Conservation (phyloP, 805 yeast genomes). For the Cephaloascus fragrans region DNA sequence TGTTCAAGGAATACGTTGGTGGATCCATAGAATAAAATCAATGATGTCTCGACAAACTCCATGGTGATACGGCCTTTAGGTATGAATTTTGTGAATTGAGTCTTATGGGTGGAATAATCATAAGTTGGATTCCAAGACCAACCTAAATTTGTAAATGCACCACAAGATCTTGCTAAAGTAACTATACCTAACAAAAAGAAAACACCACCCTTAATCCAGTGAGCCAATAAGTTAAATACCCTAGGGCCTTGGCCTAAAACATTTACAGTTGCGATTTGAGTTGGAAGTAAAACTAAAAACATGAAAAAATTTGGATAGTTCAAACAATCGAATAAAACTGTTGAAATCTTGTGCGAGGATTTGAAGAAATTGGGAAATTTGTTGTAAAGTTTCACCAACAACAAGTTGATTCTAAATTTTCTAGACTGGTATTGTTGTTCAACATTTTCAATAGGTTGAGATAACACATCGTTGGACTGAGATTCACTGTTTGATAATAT, state of each 20-base stretch:
- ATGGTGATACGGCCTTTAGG: conserved; percentile 50
- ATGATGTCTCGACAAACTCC: conserved; percentile 75
- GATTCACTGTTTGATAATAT: conserved; percentile 4
- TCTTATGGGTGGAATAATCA: conserved; percentile 5
- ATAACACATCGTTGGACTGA: conserved; percentile 1
- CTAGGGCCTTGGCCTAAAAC: conserved; percentile 56
- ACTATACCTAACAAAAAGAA: conserved; percentile 68
- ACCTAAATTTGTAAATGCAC: conserved; percentile 65
- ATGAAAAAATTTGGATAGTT: conserved; percentile 60
- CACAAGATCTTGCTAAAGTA: conserved; percentile 81
- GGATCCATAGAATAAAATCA: conserved; percentile 80
- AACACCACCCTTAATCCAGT: conserved; percentile 92
- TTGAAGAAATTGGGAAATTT: conserved; percentile 12
- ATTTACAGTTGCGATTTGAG: conserved; percentile 57
- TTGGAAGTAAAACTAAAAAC: conserved; percentile 47
- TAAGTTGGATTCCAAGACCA: conserved; percentile 77
- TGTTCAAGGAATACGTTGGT: conserved; percentile 91
- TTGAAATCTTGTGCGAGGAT: conserved; percentile 11
- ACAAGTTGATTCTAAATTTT: neutral
- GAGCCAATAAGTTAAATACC: conserved; percentile 83
- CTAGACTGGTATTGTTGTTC: neutral
- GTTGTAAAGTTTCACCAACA: conserved; percentile 6
- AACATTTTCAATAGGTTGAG: conserved; percentile 4
- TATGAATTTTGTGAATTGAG: conserved; percentile 22
- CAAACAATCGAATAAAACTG: conserved; percentile 34